Conservation (phyloP, 2,329 filamentous ascomycete genomes). For the Emergomyces pasteurianus region DNA sequence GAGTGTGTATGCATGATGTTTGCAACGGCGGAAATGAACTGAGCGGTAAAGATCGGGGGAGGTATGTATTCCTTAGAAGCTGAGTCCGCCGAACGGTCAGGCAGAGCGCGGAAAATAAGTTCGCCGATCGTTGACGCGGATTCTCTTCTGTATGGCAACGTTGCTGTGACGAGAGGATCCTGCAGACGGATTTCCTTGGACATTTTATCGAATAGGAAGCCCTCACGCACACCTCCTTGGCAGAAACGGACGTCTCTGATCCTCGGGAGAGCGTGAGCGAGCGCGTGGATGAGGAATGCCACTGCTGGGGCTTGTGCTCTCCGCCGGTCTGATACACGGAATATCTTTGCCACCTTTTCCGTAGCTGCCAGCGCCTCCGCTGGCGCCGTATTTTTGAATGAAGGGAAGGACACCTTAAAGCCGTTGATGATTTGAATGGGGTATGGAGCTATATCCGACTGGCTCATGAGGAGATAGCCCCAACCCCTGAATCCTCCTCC, state of each 20-base stretch:
- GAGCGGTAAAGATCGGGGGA: slow-evolving; percentile 32
- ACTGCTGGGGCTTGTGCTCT: slow-evolving; percentile 77
- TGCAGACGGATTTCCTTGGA: slow-evolving; percentile 46
- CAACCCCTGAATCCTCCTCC: slow-evolving; percentile 86
- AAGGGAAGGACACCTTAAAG: slow-evolving; percentile 47
- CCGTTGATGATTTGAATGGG: slow-evolving; percentile 74
- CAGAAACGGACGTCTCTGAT: slow-evolving; percentile 72
- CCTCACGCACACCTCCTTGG: slow-evolving; percentile 77
- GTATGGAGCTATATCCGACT: slow-evolving; percentile 61
- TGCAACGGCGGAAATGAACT: slow-evolving; percentile 44
- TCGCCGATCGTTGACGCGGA: slow-evolving; percentile 37
- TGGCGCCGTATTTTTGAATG: slow-evolving; percentile 47
- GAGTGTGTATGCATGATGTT: slow-evolving; percentile 48
- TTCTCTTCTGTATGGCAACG: slow-evolving; percentile 38
- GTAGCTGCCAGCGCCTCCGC: slow-evolving; percentile 31
- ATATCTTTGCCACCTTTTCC: slow-evolving; percentile 32
- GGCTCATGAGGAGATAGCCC: slow-evolving; percentile 77
- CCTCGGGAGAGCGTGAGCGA: slow-evolving; percentile 56
- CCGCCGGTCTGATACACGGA: slow-evolving; percentile 68
- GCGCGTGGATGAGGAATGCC: slow-evolving; percentile 62
- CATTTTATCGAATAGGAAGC: slow-evolving; percentile 63
- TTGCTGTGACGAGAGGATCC: slow-evolving; percentile 55
- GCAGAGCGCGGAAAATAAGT: slow-evolving; percentile 39
- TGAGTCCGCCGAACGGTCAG: slow-evolving; percentile 17
- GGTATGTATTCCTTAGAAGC: slow-evolving; percentile 16